Evolutionary conservation across 805 yeast species (phyloP).

Genomic region (Grigorovia transvaalensis): DNA sequence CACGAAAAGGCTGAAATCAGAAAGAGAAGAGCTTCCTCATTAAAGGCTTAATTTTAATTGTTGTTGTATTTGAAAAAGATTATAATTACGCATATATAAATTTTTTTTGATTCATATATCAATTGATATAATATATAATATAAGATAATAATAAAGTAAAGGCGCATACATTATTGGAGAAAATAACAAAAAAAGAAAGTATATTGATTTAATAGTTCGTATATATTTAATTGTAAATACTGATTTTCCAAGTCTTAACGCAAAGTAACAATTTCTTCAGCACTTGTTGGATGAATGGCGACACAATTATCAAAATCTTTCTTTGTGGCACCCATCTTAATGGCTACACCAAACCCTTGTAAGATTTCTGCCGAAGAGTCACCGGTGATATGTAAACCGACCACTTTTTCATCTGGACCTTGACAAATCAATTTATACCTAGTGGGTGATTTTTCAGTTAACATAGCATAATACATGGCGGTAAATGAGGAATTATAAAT

Average conservation of each 20-base stretch:
- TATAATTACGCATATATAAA: neutral
- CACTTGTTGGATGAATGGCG: constrained; percentile 97
- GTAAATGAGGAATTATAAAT: constrained; percentile 74
- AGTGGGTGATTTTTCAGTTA: constrained; percentile 72
- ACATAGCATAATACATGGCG: constrained; percentile 88
- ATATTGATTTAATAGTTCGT: neutral
- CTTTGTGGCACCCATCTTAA: constrained; percentile 99
- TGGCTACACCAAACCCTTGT: constrained; percentile 97
- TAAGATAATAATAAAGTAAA: neutral
- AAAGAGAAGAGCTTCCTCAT: constrained; percentile 99
- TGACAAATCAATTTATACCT: constrained; percentile 72
- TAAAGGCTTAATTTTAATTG: constrained; percentile 56
- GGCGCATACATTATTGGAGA: neutral
- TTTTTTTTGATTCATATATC: neutral
- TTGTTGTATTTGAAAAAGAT: neutral
- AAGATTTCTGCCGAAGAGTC: constrained; percentile 84
- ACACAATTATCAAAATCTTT: constrained; percentile 90
- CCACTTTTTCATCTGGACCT: constrained; percentile 83
- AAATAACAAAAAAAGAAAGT: neutral
- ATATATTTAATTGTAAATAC: neutral
- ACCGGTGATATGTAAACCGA: constrained; percentile 91
- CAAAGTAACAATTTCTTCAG: constrained; percentile 87
- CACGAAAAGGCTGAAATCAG: constrained; percentile 96
- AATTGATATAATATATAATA: neutral
- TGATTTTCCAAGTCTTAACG: neutral